Conservation (phyloP, 257 asterid genomes). For the Eucommia ulmoides region DNA sequence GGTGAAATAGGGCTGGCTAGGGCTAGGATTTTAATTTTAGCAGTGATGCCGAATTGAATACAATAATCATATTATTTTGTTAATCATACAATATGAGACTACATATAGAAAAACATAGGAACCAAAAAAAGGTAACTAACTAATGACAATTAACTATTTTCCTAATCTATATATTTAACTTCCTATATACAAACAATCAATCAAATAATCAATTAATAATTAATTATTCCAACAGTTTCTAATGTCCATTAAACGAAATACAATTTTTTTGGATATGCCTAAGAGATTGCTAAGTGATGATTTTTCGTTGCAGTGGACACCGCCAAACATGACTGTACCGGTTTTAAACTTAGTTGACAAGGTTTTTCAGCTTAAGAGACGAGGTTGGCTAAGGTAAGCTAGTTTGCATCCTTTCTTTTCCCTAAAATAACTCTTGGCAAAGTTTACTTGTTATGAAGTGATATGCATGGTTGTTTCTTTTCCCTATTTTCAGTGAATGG, state of each 20-base stretch:
- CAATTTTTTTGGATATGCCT: conserved; percentile 13
- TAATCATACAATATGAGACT: too few species aligned
- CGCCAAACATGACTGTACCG: conserved; percentile 88
- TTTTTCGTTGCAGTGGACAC: conserved; percentile 80
- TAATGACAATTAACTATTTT: too few species aligned
- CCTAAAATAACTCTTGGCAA: background rate
- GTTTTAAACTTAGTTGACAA: conserved; percentile 89
- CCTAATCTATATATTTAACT: too few species aligned
- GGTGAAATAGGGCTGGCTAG: too few species aligned
- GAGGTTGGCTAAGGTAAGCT: conserved; percentile 96
- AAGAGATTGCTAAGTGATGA: conserved; percentile 6
- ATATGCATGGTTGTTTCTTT: background rate
- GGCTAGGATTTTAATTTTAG: too few species aligned
- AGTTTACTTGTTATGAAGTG: background rate
- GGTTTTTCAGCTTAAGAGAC: conserved; percentile 83
- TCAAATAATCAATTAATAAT: too few species aligned
- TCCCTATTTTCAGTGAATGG: background rate
- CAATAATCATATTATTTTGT: too few species aligned
- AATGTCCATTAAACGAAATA: background rate
- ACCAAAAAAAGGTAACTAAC: too few species aligned
- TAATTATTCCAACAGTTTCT: too few species aligned
- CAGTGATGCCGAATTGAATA: too few species aligned
- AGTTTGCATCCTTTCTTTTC: conserved; percentile 5
- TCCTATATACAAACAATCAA: too few species aligned
- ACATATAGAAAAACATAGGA: too few species aligned